Base-by-base conservation (phyloP, 495 filamentous ascomycete genomes). In the Evansstolkia leycettana region DNA sequence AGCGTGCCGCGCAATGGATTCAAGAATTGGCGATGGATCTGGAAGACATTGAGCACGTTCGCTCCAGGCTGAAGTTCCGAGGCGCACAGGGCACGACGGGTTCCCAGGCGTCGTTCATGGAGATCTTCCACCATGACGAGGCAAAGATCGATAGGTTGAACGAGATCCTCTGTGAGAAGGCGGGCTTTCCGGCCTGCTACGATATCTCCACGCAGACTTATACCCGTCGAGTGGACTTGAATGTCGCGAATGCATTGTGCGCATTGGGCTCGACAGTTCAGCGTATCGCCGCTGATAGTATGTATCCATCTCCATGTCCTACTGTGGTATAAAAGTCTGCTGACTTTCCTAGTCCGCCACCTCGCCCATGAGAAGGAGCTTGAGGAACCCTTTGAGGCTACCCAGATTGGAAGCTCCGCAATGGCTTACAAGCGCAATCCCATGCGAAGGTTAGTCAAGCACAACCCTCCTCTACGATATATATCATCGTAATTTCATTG, bases 381-480 rank as follows among this genome's bases (percentile, higher is more conserved):
- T 42, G 87, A 96, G 56, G 89, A 94, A 66, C 89, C 89, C 1
- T 90, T 92, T 37, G 89, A 94, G 61, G 80, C 61, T 52, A 57
- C 64, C 32, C 64, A 71, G 48, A 69, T 68, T 47, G 67, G 67
- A 18, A 65, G 60, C 54, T 66, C 60, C 35, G 67, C 67, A 6
- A 72, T 72, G 67, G 86, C 86, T 7, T 96, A 90, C 64, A 95
- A 94, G 65, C 69, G 80, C 32, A 93, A 93, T 58, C 82, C 82
- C 11, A 93, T 93, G 83, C 78, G 88, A 28, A 82, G 69, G 27
- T n/a, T n/a, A n/a, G n/a, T n/a, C n/a, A n/a, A n/a, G n/a, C n/a
- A n/a, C n/a, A n/a, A n/a, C n/a, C n/a, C n/a, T n/a, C n/a, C n/a
- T n/a, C n/a, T n/a, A n/a, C n/a, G n/a, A n/a, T n/a, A n/a, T n/a